Base-by-base conservation (phyloP, 345 rosid genomes). In the Acer yangbiense region DNA sequence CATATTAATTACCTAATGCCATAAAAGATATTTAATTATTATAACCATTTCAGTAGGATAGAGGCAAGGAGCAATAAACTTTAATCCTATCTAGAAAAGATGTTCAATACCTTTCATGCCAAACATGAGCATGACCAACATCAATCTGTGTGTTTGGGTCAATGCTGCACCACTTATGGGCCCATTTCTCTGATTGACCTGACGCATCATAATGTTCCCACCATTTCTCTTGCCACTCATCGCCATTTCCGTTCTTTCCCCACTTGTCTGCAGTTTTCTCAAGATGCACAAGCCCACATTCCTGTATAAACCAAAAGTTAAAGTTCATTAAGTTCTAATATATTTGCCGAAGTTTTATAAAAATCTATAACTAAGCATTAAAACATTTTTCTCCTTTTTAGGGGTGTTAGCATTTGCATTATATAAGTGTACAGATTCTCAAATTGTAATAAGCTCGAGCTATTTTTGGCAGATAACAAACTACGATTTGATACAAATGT, bases 181-280 rank as follows among this genome's bases (percentile, higher is more conserved):
- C 96, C 98, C 98, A 93, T 87, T 95, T 95, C 68, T 95, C 97
- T 1, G 99, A 85, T 83, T 92, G 77, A 32, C 95, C 95, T 0
- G 97, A 84, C 16, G 96, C 93, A 82, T 90, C 89, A 52, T 93
- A 93, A 83, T 93, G 98, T 80, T 95, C 99, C 87, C 86, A 91
- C 99, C 99, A 93, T 84, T 92, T 76, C 85, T 95, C 99, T 83
- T 87, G 96, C 98, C 99, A 95, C 79, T 95, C 97, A 20, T 88
- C 98, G 44, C 92, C 95, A 65, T 76, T 60, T 7, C 95, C 94
- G 23, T 94, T 93, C 92, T 90, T 95, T 54, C 98, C 99, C 99
- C 98, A 95, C 78, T 95, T 95, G 83, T 95, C 94, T 57, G 99
- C 99, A 14, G 89, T 91, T 88, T 95, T 95, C 87, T 92, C 96